phyloP scores from a whole-genome alignment of 345 rosid species.

The Bruguiera sexangula region DNA sequence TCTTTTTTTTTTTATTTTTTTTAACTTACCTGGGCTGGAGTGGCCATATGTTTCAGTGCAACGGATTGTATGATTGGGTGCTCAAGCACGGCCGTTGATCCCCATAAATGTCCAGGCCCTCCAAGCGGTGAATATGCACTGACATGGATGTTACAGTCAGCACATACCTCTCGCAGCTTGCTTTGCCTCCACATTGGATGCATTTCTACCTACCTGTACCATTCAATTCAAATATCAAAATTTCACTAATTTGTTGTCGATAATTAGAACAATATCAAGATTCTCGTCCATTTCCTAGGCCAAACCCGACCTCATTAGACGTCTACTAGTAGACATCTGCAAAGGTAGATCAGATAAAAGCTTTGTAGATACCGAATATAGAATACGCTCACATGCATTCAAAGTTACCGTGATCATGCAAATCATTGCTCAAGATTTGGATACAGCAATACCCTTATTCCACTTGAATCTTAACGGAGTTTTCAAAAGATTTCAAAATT shows the following conservation, averaged over 20 bases:
- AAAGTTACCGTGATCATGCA: too few relatives aligned
- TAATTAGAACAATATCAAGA: background rate
- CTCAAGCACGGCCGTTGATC: slow-evolving; percentile 69
- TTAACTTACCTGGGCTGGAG: slow-evolving; percentile 67
- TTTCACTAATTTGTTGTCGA: background rate
- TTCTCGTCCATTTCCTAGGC: background rate
- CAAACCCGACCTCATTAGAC: background rate
- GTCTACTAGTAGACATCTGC: too few relatives aligned
- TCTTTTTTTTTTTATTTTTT: background rate
- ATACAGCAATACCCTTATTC: too few relatives aligned
- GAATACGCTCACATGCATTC: too few relatives aligned
- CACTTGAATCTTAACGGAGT: too few relatives aligned
- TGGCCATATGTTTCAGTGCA: slow-evolving; percentile 57
- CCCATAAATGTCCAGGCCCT: slow-evolving; percentile 78
- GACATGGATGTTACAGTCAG: slow-evolving; percentile 56
- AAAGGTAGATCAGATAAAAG: too few relatives aligned
- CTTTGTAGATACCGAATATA: too few relatives aligned
- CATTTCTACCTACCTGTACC: slow-evolving; percentile 89
- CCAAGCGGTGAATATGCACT: slow-evolving; percentile 89
- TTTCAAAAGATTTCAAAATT: too few relatives aligned
- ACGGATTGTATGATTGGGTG: slow-evolving; percentile 57
- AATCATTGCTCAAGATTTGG: too few relatives aligned
- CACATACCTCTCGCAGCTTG: slow-evolving; percentile 61
- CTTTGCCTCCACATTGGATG: slow-evolving; percentile 90
- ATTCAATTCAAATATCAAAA: background rate